Conservation (phyloP, 345 rosid species). For the Dovyalis caffra region DNA sequence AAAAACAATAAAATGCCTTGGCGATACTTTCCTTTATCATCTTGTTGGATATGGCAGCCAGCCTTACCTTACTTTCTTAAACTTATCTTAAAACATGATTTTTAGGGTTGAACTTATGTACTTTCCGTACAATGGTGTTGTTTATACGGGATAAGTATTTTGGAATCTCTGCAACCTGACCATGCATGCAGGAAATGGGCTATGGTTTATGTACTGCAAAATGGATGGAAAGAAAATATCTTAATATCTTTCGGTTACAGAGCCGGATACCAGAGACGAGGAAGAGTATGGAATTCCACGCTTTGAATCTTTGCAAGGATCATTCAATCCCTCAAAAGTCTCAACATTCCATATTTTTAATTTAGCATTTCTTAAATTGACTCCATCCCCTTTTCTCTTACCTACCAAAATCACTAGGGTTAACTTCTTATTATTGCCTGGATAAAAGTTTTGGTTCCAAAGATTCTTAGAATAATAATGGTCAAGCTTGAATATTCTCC, state of each 20-base stretch:
- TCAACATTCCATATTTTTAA: too few relatives aligned
- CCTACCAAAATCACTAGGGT: too few relatives aligned
- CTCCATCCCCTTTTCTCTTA: too few relatives aligned
- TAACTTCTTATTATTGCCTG: too few relatives aligned
- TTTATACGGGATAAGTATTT: slow-evolving; percentile 17
- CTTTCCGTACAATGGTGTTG: slow-evolving; percentile 13
- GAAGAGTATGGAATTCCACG: too few relatives aligned
- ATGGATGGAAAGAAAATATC: slow-evolving; percentile 2
- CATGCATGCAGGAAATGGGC: slow-evolving; percentile 37
- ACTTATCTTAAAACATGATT: not conserved
- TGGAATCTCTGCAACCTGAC: slow-evolving; percentile 28
- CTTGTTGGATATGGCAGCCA: not conserved
- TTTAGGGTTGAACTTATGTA: not conserved
- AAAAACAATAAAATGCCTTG: not conserved
- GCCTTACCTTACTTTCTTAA: not conserved
- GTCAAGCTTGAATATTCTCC: too few relatives aligned
- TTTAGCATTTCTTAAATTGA: too few relatives aligned
- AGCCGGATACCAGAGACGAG: too few relatives aligned
- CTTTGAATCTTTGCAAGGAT: too few relatives aligned
- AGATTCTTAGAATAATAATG: too few relatives aligned
- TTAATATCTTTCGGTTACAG: slow-evolving; percentile 16
- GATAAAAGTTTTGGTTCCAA: too few relatives aligned
- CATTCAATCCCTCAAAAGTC: too few relatives aligned
- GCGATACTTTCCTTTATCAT: not conserved
- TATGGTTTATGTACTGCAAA: slow-evolving; percentile 14